Evolutionary conservation across 2,329 filamentous ascomycete genomes (phyloP), one percentile per base, ranked within the genome.

Genomic region (Scortechinia acanthostroma): DNA sequence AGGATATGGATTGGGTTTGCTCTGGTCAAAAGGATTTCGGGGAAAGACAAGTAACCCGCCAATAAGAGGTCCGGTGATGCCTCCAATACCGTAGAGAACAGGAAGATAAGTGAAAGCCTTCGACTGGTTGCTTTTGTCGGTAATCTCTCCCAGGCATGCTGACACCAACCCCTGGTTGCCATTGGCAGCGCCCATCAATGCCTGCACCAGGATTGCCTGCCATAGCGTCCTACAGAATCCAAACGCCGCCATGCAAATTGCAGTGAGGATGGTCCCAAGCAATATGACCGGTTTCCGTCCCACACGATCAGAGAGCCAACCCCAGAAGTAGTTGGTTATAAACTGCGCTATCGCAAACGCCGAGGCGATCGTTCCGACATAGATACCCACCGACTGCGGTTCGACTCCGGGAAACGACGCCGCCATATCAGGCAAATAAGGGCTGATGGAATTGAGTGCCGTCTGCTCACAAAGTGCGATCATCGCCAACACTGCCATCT

Each of bases 391-490:
- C 54, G 90, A 71, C 4, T 71, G 73, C 2, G 74, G 65, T 17
- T 85, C 76, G 17, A 96, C 83, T 49, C 88, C 88, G 1, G 88
- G 86, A 59, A 97, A 97, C 1, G 80, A 82, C 19, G 80, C 78
- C 1, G 91, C 83, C 91, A 98, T 97, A 54, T 90, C 80, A 0
- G 93, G 93, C 2, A 98, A 77, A 62, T 98, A 98, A 1, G 93
- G 93, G 10, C 86, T 87, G 56, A 98, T 96, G 19, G 90, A 95
- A 63, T 98, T 98, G 58, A 98, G 76, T 0, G 93, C 93, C 0
- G 91, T 97, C 70, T 98, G 93, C 61, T 98, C 93, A 45, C 88
- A 86, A 19, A 98, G 74, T 4, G 91, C 91, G 48, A 98, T 87
- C 51, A 96, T 69, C 1, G 91, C 91, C 23, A 98, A 71, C 13